Base-by-base conservation (phyloP, 371 early-diverging fungal species). In the Zychaea mexicana region DNA sequence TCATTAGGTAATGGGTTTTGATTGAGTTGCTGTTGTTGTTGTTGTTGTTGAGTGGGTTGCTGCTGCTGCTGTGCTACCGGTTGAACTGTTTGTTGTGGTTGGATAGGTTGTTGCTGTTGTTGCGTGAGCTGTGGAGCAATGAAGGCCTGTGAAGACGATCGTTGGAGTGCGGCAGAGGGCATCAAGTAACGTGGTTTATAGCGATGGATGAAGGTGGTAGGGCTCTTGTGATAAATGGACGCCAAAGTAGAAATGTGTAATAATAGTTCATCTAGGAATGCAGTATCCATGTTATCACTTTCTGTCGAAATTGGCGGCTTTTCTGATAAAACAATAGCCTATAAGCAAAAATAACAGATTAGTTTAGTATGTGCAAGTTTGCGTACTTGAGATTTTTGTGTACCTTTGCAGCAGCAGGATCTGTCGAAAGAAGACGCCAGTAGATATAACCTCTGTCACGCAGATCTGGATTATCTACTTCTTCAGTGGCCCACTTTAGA, bases 371-470 rank as follows among this genome's bases (percentile, higher is more conserved):
- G n/a, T n/a, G n/a, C n/a, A n/a, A n/a, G n/a, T n/a, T n/a, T n/a
- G n/a, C n/a, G n/a, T n/a, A n/a, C n/a, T n/a, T n/a, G n/a, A n/a
- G n/a, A n/a, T n/a, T n/a, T 47, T 17, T 19, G 28, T 21, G 52
- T 72, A 78, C 81, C 78, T 87, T 90, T 28, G 89, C 89, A 7
- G 85, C 86, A 33, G 84, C 76, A 30, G 97, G 97, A 69, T 95
- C 94, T 3, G 95, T 92, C 5, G 96, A 96, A 19, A 99, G 77
- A 58, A 99, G 77, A 36, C 98, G 84, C 98, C 98, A 98, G 76
- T 99, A 99, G 59, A 99, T 92, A 68, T 92, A 98, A 9, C 96
- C 98, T 42, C 99, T 89, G 72, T 99, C 99, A 55, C 99, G 89
- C 55, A 98, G 86, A 75, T 98, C 98, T 5, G 99, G 97, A 76